Percentiles rank a stretch among this genome's conserved stretches.
Conservation (phyloP, 2,329 filamentous ascomycete species). For the Phialemonium atrogriseum region DNA sequence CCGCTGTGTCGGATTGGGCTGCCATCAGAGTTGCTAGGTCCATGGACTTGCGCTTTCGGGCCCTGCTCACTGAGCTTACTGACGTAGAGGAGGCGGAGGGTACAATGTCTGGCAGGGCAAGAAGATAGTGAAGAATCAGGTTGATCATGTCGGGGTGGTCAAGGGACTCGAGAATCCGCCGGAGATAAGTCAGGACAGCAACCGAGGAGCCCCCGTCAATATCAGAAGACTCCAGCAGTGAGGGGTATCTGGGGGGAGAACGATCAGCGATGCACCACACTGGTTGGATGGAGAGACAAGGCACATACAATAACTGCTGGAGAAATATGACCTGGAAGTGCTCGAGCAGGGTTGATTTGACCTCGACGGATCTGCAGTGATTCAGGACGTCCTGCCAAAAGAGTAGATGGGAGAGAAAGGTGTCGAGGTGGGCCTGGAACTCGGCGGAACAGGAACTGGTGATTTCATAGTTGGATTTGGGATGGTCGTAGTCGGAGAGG, state of each 20-base stretch:
- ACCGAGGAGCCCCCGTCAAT: slow-evolving; percentile 95
- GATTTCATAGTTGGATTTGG: slow-evolving; percentile 59
- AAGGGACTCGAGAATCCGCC: slow-evolving; percentile 80
- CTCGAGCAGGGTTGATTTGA: slow-evolving; percentile 86
- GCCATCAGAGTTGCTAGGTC: slow-evolving; percentile 76
- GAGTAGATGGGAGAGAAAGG: slow-evolving; percentile 86
- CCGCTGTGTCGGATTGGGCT: slow-evolving; percentile 61
- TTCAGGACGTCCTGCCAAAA: slow-evolving; percentile 99
- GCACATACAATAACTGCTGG: slow-evolving; percentile 75
- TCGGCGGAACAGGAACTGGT: slow-evolving; percentile 66
- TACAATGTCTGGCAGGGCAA: slow-evolving; percentile 63
- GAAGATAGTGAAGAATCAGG: slow-evolving; percentile 83
- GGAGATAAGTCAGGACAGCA: slow-evolving; percentile 87
- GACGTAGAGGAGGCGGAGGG: slow-evolving; percentile 25
- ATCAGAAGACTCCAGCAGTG: slow-evolving; percentile 91
- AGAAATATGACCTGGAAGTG: slow-evolving; percentile 97
- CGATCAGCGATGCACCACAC: background rate
- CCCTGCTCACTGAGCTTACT: slow-evolving; percentile 52
- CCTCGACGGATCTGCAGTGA: slow-evolving; percentile 84
- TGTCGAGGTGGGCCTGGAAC: slow-evolving; percentile 80
- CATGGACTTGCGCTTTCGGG: slow-evolving; percentile 79
- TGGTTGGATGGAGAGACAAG: background rate
- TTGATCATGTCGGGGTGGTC: slow-evolving; percentile 93
- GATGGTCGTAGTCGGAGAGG: slow-evolving; percentile 80
- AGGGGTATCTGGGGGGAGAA: slow-evolving; percentile 65